Evolutionary conservation across 1,284 basidiomycete species (phyloP).

Genomic region (Bondarzewia mesenterica): DNA sequence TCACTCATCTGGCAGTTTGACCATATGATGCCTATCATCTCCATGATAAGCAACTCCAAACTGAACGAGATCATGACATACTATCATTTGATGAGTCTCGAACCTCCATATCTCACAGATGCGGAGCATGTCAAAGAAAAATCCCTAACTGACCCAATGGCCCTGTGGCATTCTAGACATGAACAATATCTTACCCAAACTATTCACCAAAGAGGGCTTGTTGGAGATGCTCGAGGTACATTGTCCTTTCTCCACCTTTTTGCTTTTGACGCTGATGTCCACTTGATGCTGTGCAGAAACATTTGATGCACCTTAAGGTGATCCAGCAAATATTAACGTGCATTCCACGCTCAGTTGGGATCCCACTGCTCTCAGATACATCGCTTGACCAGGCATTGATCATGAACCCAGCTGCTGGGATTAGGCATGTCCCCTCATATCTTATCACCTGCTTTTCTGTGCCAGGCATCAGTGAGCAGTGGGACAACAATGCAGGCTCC

Average conservation of each 20-base stretch:
- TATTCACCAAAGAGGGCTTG: constrained; percentile 89
- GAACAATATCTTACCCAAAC: constrained; percentile 97
- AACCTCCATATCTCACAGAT: too few relatives aligned
- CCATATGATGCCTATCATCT: constrained; percentile 91
- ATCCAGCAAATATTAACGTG: constrained; percentile 76
- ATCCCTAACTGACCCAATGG: constrained; percentile 6
- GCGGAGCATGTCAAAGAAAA: too few relatives aligned
- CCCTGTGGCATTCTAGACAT: too few relatives aligned
- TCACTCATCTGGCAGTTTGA: constrained; percentile 93
- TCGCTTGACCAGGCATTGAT: constrained; percentile 43
- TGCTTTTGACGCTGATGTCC: not conserved
- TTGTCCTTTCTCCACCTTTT: constrained; percentile 2
- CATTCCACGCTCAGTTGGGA: constrained; percentile 61
- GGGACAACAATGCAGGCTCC: too few relatives aligned
- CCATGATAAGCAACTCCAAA: constrained; percentile 92
- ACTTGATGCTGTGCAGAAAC: constrained; percentile 50
- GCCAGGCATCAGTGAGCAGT: too few relatives aligned
- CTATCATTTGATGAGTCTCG: constrained; percentile 58
- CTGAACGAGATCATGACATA: constrained; percentile 91
- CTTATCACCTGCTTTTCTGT: too few relatives aligned
- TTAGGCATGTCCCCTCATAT: too few relatives aligned
- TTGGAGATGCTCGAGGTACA: constrained; percentile 85
- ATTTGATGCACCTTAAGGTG: constrained; percentile 86
- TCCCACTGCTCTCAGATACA: constrained; percentile 60
- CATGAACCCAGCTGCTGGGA: too few relatives aligned